A percentile compares a stretch with the other conserved stretches of the same genome.
phyloP scores from a whole-genome alignment of 2,329 filamentous ascomycete genomes.

The Dactylellina leptospora region DNA sequence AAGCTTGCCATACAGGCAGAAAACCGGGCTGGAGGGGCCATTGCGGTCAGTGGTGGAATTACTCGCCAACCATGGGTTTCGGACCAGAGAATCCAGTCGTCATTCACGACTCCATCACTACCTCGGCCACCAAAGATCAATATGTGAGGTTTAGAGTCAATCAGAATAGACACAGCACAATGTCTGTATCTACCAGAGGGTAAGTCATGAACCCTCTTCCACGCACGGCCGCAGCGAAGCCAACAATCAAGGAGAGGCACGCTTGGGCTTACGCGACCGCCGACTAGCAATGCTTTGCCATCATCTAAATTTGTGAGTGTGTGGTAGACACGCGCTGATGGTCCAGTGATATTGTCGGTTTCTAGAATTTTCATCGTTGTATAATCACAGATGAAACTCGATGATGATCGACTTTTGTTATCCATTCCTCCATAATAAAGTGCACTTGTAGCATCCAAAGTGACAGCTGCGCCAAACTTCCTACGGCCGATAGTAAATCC shows the following conservation, averaged over 20 bases:
- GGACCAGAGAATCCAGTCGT: conserved; percentile 68
- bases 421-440: conserved; percentile 44
- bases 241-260: conserved; percentile 77
- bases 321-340: conserved; percentile 73
- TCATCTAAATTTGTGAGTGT: conserved; percentile 73
- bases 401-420: conserved; percentile 32
- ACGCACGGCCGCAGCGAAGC: conserved; percentile 71
- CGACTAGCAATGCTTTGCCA: conserved; percentile 71
- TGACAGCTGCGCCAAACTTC: conserved; percentile 19
- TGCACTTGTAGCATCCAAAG: background rate
- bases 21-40: conserved; percentile 65
- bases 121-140: conserved; percentile 72
- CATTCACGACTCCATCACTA: conserved; percentile 64
- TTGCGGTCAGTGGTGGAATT: conserved; percentile 59
- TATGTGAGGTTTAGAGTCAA: conserved; percentile 60
- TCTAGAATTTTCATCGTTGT: background rate
- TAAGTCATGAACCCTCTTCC: conserved; percentile 73
- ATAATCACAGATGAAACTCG: conserved; percentile 18
- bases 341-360: background rate
- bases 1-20: conserved; percentile 64
- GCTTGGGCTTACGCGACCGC: conserved; percentile 80
- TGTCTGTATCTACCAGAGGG: conserved; percentile 79
- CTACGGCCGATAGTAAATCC: conserved; percentile 14
- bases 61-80: conserved; percentile 65
- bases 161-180: conserved; percentile 64